phyloP scores from a whole-genome alignment of 441 rosid genomes.

The Codiaeum variegatum region DNA sequence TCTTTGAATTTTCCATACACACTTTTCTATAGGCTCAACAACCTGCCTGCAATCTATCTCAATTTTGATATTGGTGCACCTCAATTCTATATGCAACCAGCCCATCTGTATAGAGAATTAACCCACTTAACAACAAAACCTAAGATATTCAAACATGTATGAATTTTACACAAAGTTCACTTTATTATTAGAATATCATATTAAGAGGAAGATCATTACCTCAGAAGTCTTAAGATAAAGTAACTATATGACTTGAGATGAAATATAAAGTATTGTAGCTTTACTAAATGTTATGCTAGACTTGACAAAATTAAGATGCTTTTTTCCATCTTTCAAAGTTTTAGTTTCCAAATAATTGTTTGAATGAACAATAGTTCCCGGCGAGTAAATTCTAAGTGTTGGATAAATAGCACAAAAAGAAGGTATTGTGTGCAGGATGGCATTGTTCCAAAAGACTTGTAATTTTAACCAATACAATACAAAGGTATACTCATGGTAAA shows the following conservation, averaged over 20 bases:
- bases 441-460: neutral
- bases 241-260: slow-evolving; percentile 46
- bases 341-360: slow-evolving; percentile 68
- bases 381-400: slow-evolving; percentile 29
- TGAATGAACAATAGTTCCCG: slow-evolving; percentile 79
- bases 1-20: too few relatives aligned
- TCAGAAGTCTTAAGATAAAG: slow-evolving; percentile 86
- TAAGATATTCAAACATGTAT: slow-evolving; percentile 31
- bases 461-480: slow-evolving; percentile 4
- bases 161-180: slow-evolving; percentile 16
- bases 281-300: slow-evolving; percentile 85
- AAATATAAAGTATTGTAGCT: slow-evolving; percentile 77
- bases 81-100: too few relatives aligned
- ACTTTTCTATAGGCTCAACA: too few relatives aligned
- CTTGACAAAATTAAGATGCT: slow-evolving; percentile 48
- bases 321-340: slow-evolving; percentile 54
- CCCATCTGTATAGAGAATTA: slow-evolving; percentile 73
- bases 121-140: slow-evolving; percentile 77
- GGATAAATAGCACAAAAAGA: slow-evolving; percentile 15
- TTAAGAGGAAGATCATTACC: slow-evolving; percentile 43
- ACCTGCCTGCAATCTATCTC: too few relatives aligned
- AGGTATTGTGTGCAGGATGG: neutral
- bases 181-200: slow-evolving; percentile 7
- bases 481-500: neutral
- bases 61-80: too few relatives aligned